Evolutionary conservation across 768 basidiomycete genomes (phyloP).

Genomic region (Trametes coccinea): DNA sequence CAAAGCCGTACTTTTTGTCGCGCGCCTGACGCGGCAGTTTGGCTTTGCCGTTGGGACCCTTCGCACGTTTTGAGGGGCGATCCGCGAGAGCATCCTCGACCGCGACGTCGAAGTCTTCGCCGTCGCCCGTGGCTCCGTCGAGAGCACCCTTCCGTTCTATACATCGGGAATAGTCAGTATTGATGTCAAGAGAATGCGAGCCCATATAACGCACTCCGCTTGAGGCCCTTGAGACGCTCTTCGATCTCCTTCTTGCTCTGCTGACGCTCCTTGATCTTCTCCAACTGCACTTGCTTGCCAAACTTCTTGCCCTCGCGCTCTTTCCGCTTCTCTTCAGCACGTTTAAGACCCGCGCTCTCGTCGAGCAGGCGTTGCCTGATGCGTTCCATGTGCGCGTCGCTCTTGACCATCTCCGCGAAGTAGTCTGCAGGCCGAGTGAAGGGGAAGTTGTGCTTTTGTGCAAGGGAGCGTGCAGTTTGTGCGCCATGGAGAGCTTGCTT

Average conservation of each 20-base stretch:
- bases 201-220: slow-evolving; percentile 67
- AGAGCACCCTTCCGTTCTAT: slow-evolving; percentile 84
- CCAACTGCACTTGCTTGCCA: slow-evolving; percentile 95
- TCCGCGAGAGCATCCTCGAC: slow-evolving; percentile 88
- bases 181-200: not conserved
- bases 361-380: slow-evolving; percentile 89
- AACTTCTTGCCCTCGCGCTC: slow-evolving; percentile 97
- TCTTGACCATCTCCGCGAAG: slow-evolving; percentile 99
- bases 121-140: slow-evolving; percentile 63
- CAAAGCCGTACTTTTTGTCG: slow-evolving; percentile 82
- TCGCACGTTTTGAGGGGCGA: slow-evolving; percentile 62
- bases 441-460: slow-evolving; percentile 74
- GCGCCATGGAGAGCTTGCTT: slow-evolving; percentile 90
- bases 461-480: slow-evolving; percentile 73
- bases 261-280: slow-evolving; percentile 90
- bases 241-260: slow-evolving; percentile 90
- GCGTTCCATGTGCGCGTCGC: slow-evolving; percentile 96
- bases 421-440: slow-evolving; percentile 93
- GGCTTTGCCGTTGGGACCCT: slow-evolving; percentile 32
- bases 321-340: slow-evolving; percentile 86
- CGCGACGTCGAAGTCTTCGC: slow-evolving; percentile 81
- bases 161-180: not conserved
- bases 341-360: slow-evolving; percentile 86
- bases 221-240: slow-evolving; percentile 81
- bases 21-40: slow-evolving; percentile 58